Evolutionary conservation across 2,329 filamentous ascomycete species (phyloP).

Genomic region (Westerdykella ornata): DNA sequence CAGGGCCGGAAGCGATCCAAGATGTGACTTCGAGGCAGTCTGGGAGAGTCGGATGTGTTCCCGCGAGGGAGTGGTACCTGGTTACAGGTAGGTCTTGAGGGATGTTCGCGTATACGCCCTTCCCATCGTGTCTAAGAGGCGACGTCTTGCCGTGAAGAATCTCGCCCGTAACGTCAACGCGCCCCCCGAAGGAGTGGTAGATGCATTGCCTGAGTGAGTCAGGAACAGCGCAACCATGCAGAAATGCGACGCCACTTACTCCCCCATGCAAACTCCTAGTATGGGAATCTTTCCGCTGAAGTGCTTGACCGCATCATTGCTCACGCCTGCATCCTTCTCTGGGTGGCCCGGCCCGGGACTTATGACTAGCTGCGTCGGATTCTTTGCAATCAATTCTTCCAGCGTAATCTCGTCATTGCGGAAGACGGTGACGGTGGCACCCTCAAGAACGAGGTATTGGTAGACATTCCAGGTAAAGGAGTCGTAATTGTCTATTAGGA

Average conservation of each 20-base stretch:
- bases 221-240: constrained; percentile 3
- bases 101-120: constrained; percentile 84
- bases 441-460: constrained; percentile 95
- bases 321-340: constrained; percentile 82
- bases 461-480: constrained; percentile 99
- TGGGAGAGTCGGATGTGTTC: constrained; percentile 80
- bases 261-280: constrained; percentile 97
- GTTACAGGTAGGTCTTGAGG: constrained; percentile 79
- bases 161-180: constrained; percentile 87
- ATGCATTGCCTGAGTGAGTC: constrained; percentile 69
- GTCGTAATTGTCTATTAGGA: constrained; percentile 98
- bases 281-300: constrained; percentile 94
- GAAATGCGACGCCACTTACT: constrained; percentile 50
- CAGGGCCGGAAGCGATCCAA: constrained; percentile 70
- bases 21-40: constrained; percentile 82
- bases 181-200: constrained; percentile 84
- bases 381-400: constrained; percentile 72
- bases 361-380: constrained; percentile 88
- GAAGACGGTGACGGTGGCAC: constrained; percentile 80
- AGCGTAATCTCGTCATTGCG: constrained; percentile 88
- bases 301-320: constrained; percentile 80
- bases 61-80: constrained; percentile 91
- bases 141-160: constrained; percentile 98
- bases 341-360: constrained; percentile 95
- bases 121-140: constrained; percentile 76